These are phyloP conservation scores for Syzygium jambos DNA, from an alignment of 345 rosid genomes.

Conservation along the genomic window DNA sequence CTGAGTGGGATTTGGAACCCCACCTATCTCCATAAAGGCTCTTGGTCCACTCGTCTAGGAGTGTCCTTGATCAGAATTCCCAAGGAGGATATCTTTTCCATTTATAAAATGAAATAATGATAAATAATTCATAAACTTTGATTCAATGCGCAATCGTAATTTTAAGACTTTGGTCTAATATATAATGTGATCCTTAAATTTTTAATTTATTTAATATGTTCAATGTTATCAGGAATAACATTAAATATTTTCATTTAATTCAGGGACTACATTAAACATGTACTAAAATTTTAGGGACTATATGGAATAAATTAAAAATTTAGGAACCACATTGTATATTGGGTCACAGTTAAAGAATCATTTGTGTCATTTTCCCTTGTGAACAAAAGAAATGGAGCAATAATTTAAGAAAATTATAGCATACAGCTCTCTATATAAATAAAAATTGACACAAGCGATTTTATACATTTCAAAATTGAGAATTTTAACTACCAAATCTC, in stretches of 20 bases:
- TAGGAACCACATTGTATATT: too few relatives aligned
- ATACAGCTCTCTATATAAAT: not conserved
- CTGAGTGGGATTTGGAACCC: not conserved
- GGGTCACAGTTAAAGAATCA: too few relatives aligned
- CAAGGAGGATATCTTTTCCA: not conserved
- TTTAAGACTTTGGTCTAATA: too few relatives aligned
- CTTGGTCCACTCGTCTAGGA: not conserved
- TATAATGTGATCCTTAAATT: too few relatives aligned
- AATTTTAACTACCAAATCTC: not conserved
- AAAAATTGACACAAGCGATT: not conserved
- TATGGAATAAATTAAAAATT: too few relatives aligned
- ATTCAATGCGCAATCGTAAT: accelerated
- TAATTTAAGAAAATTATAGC: not conserved
- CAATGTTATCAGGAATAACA: too few relatives aligned
- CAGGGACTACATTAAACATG: too few relatives aligned
- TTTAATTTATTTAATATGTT: too few relatives aligned
- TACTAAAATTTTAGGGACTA: too few relatives aligned
- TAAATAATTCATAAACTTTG: too few relatives aligned
- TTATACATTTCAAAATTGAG: not conserved
- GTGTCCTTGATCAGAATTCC: not conserved
- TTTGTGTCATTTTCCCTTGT: too few relatives aligned
- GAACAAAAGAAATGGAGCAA: not conserved
- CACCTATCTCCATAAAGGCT: not conserved
- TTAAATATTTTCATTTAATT: too few relatives aligned
- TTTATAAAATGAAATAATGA: not conserved